Conservation (phyloP, 306 rosid genomes). For the Arachis hypogaea region DNA sequence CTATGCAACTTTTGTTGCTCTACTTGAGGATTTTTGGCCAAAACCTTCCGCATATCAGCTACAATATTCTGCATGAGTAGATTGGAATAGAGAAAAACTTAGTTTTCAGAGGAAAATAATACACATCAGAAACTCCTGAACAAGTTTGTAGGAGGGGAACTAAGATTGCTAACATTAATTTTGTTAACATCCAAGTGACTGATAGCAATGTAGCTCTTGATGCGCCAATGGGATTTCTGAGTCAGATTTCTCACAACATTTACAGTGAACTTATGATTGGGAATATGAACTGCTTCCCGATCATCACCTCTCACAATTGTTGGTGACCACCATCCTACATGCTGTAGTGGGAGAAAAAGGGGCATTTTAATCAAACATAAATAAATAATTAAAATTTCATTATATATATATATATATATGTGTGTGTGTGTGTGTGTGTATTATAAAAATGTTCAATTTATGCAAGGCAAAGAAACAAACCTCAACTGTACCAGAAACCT, state of each 20-base stretch:
- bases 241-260: conserved; percentile 93
- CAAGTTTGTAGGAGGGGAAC: conserved; percentile 34
- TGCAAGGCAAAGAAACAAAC: conserved; percentile 55
- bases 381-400: conserved; percentile 22
- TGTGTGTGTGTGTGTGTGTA: too few relatives aligned
- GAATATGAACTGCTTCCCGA: conserved; percentile 99
- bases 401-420: too few relatives aligned
- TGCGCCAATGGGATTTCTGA: conserved; percentile 99
- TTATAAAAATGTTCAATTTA: not conserved
- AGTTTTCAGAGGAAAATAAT: conserved; percentile 32
- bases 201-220: conserved; percentile 86
- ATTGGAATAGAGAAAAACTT: conserved; percentile 19
- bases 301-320: conserved; percentile 97
- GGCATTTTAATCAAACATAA: conserved; percentile 27
- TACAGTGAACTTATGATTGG: conserved; percentile 96
- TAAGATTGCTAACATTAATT: conserved; percentile 77
- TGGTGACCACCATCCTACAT: conserved; percentile 99
- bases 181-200: conserved; percentile 95
- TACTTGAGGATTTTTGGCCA: conserved; percentile 94
- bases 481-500: conserved; percentile 99
- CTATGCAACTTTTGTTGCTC: conserved; percentile 99
- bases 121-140: conserved; percentile 32
- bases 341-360: conserved; percentile 58
- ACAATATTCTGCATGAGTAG: conserved; percentile 69
- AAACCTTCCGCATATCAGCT: conserved; percentile 98